These are phyloP conservation scores for Claviceps purpurea DNA, from an alignment of 2,329 filamentous ascomycete genomes.

Conservation along the genomic window DNA sequence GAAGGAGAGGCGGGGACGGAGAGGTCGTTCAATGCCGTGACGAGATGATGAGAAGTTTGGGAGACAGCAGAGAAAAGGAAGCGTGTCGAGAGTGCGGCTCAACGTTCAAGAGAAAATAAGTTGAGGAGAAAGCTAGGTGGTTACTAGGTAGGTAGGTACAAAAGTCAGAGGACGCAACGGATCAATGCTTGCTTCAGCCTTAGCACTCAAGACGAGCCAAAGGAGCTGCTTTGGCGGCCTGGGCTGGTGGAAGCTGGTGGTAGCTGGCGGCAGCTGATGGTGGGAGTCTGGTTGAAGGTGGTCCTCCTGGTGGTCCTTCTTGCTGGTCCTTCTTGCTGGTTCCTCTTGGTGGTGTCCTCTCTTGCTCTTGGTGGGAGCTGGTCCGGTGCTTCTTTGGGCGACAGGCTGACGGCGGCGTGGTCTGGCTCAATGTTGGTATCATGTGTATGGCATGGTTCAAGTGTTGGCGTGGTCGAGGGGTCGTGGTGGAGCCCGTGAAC, in stretches of 20 bases:
- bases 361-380: not conserved
- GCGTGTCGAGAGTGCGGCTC: slow-evolving; percentile 3
- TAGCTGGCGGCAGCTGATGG: not conserved
- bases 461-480: slow-evolving; percentile 1
- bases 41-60: not conserved
- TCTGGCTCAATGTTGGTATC: not conserved
- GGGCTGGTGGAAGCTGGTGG: not conserved
- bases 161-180: not conserved
- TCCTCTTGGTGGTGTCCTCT: not conserved
- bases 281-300: not conserved
- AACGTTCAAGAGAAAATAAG: slow-evolving; percentile 3
- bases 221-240: slow-evolving; percentile 2
- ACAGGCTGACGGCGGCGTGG: not conserved
- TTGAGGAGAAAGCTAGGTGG: slow-evolving; percentile 2
- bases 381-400: not conserved
- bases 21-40: not conserved
- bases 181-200: slow-evolving; percentile 7
- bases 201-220: slow-evolving; percentile 1
- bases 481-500: slow-evolving; percentile 4
- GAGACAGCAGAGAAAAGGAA: not conserved
- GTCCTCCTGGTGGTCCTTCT: no score
- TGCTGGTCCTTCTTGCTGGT: no score
- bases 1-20: not conserved
- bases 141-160: not conserved
- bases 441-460: not conserved